Evolutionary conservation across 2,329 filamentous ascomycete genomes (phyloP).

Genomic region (Pestalotiopsis sp.): DNA sequence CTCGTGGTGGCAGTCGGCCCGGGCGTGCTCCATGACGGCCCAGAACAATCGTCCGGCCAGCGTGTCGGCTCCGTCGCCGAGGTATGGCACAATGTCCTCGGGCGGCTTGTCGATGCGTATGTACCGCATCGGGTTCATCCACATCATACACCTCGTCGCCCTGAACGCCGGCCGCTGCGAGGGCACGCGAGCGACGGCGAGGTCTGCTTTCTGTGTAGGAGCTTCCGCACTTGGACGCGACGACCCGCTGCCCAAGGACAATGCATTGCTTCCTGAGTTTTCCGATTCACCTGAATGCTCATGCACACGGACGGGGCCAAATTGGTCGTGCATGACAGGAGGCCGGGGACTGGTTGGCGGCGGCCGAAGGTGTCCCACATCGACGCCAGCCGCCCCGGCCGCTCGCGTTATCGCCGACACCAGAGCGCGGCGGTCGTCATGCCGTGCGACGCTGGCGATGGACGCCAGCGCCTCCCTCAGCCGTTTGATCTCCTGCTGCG

Average conservation of each 20-base stretch:
- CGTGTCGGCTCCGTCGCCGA: conserved; percentile 24
- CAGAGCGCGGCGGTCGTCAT: conserved; percentile 18
- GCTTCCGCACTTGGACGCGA: background rate
- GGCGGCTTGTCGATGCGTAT: conserved; percentile 19
- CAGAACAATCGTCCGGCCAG: conserved; percentile 29
- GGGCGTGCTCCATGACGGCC: conserved; percentile 25
- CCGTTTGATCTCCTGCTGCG: conserved; percentile 22
- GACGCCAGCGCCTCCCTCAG: conserved; percentile 23
- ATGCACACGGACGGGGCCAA: background rate
- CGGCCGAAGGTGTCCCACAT: conserved; percentile 6
- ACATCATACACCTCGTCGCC: conserved; percentile 19
- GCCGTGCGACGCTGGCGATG: conserved; percentile 17
- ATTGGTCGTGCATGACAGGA: background rate
- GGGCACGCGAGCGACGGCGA: background rate
- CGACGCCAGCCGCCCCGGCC: conserved; percentile 19
- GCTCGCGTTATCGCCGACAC: conserved; percentile 20
- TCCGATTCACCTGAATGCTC: background rate
- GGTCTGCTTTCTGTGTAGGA: background rate
- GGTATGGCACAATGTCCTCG: conserved; percentile 23
- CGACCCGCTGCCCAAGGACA: background rate
- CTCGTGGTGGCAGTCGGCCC: conserved; percentile 17
- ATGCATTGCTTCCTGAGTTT: background rate
- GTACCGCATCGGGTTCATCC: conserved; percentile 22
- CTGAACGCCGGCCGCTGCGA: conserved; percentile 9
- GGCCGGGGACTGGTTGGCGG: background rate